Base-by-base conservation (phyloP, 2,329 filamentous ascomycete genomes). In the Eutypa lata region DNA sequence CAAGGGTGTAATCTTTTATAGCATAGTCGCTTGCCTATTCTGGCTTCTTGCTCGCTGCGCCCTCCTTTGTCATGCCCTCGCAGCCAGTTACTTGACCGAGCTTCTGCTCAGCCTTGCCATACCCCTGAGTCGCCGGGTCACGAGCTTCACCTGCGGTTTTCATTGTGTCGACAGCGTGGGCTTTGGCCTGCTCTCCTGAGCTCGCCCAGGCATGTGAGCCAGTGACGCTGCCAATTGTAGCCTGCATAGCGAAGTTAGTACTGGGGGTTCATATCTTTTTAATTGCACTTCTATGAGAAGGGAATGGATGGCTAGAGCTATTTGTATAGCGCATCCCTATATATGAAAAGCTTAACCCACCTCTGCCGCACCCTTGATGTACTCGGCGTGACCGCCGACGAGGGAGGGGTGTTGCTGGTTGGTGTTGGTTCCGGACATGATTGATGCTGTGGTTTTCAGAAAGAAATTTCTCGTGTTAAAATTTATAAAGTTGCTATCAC, bases 61-160 rank as follows among this genome's bases (percentile, higher is more conserved):
- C 85, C 67, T 88, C 84, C 51, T 78, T 76, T 68, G 81, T 73
- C 87, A 90, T 89, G 0, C 87, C 87, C 68, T 87, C 82, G 58
- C 87, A 90, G 0, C 87, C 86, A 0, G 82, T 78, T 1, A 80
- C 69, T 63, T 80, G 82, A 6, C 87, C 87, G 0, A 83, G 81
- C 47, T 84, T 64, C 73, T 89, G 81, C 66, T 90, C 87, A 2
- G 76, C 75, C 62, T 79, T 82, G 35, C 87, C 87, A 51, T 79
- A 83, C 0, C 86, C 86, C 43, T 79, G 72, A 6, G 68, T 63
- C 2, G 68, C 61, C 1, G 78, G 66, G 59, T 88, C 82, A 21
- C 85, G 76, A 50, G 77, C 69, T 58, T 83, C 77, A 53, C 76
- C 74, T 1, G 82, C 85, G 8, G 75, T 71, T 69, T 86, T 85